Evolutionary conservation across 2,329 filamentous ascomycete species (phyloP), one percentile per base, ranked within the genome.

Genomic region (Hypoxylon sp.): DNA sequence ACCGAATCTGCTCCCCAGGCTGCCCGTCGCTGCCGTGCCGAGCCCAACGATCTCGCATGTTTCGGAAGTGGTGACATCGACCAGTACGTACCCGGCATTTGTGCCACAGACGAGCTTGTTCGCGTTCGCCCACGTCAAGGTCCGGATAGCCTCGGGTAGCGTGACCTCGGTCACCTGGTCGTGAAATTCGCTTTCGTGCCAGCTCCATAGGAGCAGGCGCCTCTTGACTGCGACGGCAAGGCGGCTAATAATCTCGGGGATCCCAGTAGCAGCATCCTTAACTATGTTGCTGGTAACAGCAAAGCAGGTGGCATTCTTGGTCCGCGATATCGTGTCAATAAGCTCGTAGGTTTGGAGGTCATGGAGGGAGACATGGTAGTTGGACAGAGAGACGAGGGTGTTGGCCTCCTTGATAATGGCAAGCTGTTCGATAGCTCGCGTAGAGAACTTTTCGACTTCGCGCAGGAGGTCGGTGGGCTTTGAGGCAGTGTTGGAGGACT

Each of bases 281-380:
- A 96, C 89, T 52, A 98, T 96, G 74, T 98, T 97, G 62, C 92
- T 96, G 1, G 93, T 97, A 38, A 97, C 91, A 1, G 94, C 92
- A 74, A 99, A 98, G 38, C 88, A 88, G 2, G 88, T 88, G 11
- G 95, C 94, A 66, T 95, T 95, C 76, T 91, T 95, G 10, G 93
- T 97, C 72, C 89, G 88, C 48, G 86, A 78, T 38, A 99, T 80
- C 1, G 83, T 89, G 74, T 97, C 90, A 70, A 94, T 85, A 55
- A 93, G 82, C 64, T 89, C 83, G 75, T 96, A 97, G 24, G 87
- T 91, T 63, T 94, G 87, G 18, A 96, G 81, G 73, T 99, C 93
- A 77, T 99, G 88, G 27, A 98, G 86, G 18, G 90, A 95, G 64
- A 99, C 86, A 75, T 93, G 86, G 67, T 89, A 91, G 75, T 96